Percentiles rank a stretch among this genome's conserved stretches.
Conservation (phyloP, 2,329 filamentous ascomycete species). For the Aspergillus brunneoviolaceus region DNA sequence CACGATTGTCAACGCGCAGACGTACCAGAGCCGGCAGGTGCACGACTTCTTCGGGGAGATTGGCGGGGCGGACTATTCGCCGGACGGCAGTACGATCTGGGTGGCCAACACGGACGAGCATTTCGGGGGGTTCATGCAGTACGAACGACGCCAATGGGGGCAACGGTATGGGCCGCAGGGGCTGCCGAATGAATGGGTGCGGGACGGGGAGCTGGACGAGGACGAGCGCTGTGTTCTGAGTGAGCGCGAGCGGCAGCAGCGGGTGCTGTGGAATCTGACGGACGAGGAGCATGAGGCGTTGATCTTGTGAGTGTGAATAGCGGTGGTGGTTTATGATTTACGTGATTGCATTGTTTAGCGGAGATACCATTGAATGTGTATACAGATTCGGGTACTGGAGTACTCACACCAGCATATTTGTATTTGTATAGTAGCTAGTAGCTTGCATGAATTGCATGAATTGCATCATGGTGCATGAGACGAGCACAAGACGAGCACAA, state of each 20-base stretch:
- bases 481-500: too few species aligned
- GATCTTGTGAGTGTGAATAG: slow-evolving; percentile 23
- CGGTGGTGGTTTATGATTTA: not conserved
- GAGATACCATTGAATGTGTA: not conserved
- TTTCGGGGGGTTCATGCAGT: slow-evolving; percentile 48
- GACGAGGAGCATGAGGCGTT: slow-evolving; percentile 38
- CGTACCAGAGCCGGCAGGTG: slow-evolving; percentile 43
- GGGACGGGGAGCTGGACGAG: slow-evolving; percentile 33
- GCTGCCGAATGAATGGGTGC: slow-evolving; percentile 40
- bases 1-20: slow-evolving; percentile 46
- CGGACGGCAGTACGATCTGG: slow-evolving; percentile 44
- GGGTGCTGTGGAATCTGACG: slow-evolving; percentile 34
- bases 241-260: slow-evolving; percentile 33
- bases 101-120: slow-evolving; percentile 45
- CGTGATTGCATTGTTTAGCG: slow-evolving; percentile 1
- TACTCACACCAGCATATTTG: too few species aligned
- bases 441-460: too few species aligned
- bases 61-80: slow-evolving; percentile 44
- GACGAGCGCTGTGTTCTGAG: slow-evolving; percentile 38
- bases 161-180: slow-evolving; percentile 33
- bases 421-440: too few species aligned
- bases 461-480: not conserved
- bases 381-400: too few species aligned
- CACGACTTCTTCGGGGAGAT: slow-evolving; percentile 50
- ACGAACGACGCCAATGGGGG: slow-evolving; percentile 41